Percentiles rank a stretch among this genome's conserved stretches.
Evolutionary conservation across 2,329 filamentous ascomycete species (phyloP).

Genomic region (Thielaviopsis musarum): DNA sequence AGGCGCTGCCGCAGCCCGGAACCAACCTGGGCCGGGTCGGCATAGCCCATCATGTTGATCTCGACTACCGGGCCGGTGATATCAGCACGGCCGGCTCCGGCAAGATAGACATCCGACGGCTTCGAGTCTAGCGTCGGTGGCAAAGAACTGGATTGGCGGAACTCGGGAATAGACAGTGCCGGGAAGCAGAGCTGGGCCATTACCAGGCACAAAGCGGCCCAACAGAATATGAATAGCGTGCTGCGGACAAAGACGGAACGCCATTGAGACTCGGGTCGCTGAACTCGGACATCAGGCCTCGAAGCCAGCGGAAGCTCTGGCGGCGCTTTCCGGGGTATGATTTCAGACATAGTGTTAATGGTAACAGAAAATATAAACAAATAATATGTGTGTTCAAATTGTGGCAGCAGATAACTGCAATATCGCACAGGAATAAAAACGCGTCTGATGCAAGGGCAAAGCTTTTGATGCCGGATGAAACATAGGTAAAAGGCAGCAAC

Average conservation of each 20-base stretch:
- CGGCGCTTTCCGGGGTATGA: background rate
- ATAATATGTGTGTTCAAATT: too few species aligned
- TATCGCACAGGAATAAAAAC: too few species aligned
- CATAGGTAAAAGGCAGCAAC: too few species aligned
- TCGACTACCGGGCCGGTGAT: constrained; percentile 67
- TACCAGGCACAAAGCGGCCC: background rate
- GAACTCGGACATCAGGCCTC: background rate
- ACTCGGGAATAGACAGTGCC: background rate
- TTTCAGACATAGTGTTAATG: background rate
- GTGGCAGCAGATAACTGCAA: too few species aligned
- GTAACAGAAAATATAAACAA: background rate
- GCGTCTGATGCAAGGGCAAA: too few species aligned
- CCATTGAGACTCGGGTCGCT: background rate
- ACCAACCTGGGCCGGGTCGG: constrained; percentile 66
- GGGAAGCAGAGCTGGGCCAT: background rate
- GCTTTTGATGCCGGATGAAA: too few species aligned
- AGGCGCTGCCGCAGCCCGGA: constrained; percentile 73
- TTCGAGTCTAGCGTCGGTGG: background rate
- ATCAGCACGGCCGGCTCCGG: constrained; percentile 41
- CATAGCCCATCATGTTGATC: constrained; percentile 84
- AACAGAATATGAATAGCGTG: background rate
- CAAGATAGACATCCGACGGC: constrained; percentile 22
- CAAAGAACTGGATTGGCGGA: background rate
- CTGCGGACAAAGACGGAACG: background rate
- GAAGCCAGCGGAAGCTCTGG: background rate